These are phyloP conservation scores for Stephania japonica DNA, from an alignment of 164 flowering plant genomes.

Conservation along the genomic window DNA sequence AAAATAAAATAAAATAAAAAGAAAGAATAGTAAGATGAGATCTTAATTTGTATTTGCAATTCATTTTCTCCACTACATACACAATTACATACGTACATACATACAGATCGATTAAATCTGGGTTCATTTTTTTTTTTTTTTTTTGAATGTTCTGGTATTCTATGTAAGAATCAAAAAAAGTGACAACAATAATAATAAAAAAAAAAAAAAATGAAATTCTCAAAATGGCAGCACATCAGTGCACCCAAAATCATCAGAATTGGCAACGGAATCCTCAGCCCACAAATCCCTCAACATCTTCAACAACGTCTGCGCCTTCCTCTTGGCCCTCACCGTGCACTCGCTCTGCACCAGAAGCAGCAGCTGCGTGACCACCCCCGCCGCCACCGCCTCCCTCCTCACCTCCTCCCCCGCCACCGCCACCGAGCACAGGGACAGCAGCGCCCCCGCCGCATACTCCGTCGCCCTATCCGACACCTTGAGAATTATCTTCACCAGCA, in stretches of 20 bases:
- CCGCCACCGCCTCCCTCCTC: slow-evolving; percentile 66
- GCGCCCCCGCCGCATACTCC: slow-evolving; percentile 87
- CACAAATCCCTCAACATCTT: slow-evolving; percentile 75
- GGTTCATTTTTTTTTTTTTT: too few relatives aligned
- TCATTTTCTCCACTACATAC: slow-evolving; percentile 19
- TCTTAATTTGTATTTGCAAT: not conserved
- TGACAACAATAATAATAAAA: too few relatives aligned
- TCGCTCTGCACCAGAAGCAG: slow-evolving; percentile 88
- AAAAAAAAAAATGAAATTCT: not conserved
- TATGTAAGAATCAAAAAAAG: too few relatives aligned
- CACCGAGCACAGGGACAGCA: slow-evolving; percentile 60
- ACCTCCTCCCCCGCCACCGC: slow-evolving; percentile 59
- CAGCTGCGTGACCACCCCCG: slow-evolving; percentile 77
- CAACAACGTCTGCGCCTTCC: slow-evolving; percentile 79
- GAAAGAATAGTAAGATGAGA: too few relatives aligned
- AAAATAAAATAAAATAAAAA: too few relatives aligned
- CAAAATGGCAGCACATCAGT: slow-evolving; percentile 65
- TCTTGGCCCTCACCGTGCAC: slow-evolving; percentile 82
- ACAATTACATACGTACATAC: slow-evolving; percentile 7
- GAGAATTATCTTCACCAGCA: slow-evolving; percentile 64
- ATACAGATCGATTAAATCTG: too few relatives aligned
- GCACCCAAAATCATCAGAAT: slow-evolving; percentile 69
- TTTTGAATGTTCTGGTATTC: too few relatives aligned
- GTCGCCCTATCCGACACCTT: slow-evolving; percentile 86
- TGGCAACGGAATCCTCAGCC: slow-evolving; percentile 58